These are phyloP conservation scores for Candida endomychidarum DNA, from an alignment of 805 yeast species.

Conservation along the genomic window DNA sequence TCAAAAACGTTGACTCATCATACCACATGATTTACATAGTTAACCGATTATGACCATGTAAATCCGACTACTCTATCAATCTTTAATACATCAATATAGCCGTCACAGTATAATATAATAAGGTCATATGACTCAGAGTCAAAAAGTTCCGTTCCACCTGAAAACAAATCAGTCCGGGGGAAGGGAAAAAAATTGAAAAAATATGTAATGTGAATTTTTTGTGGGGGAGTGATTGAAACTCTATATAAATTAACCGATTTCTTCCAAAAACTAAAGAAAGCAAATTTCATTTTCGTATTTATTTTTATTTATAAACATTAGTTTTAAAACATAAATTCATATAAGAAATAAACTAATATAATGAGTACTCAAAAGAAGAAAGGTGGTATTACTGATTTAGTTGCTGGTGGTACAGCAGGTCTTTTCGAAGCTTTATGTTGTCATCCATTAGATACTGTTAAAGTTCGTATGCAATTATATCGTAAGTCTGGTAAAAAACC, in stretches of 20 bases:
- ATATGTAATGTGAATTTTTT: conserved; percentile 10
- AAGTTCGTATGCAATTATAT: conserved; percentile 94
- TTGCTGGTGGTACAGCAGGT: conserved; percentile 98
- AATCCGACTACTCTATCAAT: too few relatives aligned
- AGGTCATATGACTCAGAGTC: conserved; percentile 6
- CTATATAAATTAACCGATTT: conserved; percentile 4
- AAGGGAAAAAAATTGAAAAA: conserved; percentile 15
- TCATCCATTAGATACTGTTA: conserved; percentile 97
- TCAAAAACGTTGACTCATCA: too few relatives aligned
- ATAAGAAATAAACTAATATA: neutral
- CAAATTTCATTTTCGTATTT: neutral
- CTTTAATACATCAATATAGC: too few relatives aligned
- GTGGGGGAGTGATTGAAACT: conserved; percentile 15
- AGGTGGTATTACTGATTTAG: conserved; percentile 57
- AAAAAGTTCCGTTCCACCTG: conserved; percentile 10
- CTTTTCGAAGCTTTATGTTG: conserved; percentile 95
- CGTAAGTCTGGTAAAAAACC: conserved; percentile 70
- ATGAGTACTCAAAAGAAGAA: conserved; percentile 29
- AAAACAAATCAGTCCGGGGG: conserved; percentile 18
- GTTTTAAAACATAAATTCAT: neutral
- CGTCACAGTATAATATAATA: too few relatives aligned
- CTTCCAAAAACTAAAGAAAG: neutral
- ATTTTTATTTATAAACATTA: neutral
- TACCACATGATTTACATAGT: neutral
- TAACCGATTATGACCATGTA: neutral